Evolutionary conservation across 805 yeast species (phyloP).

Genomic region (Candida nitratophila): DNA sequence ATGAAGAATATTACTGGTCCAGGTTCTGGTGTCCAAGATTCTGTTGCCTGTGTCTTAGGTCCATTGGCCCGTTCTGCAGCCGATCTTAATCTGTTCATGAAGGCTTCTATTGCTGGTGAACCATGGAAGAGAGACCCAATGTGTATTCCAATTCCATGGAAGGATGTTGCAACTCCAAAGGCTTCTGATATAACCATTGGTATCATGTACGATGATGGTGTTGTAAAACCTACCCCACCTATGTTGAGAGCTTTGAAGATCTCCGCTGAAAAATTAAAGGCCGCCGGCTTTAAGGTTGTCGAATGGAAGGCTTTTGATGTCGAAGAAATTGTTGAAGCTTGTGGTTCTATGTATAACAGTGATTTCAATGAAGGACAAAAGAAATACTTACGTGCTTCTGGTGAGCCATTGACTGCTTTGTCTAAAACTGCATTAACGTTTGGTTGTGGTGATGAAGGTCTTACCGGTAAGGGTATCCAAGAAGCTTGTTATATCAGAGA

Average conservation of each 20-base stretch:
- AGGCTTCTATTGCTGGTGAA: slow-evolving; percentile 35
- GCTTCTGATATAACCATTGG: slow-evolving; percentile 37
- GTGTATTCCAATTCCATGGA: slow-evolving; percentile 45
- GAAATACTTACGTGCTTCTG: slow-evolving; percentile 42
- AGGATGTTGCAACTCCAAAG: slow-evolving; percentile 25
- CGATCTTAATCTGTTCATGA: slow-evolving; percentile 45
- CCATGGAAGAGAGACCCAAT: slow-evolving; percentile 53
- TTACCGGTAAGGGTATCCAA: slow-evolving; percentile 41
- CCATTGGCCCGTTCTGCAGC: slow-evolving; percentile 40
- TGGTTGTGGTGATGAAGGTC: slow-evolving; percentile 47
- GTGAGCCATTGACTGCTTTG: slow-evolving; percentile 58
- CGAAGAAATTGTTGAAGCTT: slow-evolving; percentile 48
- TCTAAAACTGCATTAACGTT: slow-evolving; percentile 44
- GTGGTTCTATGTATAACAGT: slow-evolving; percentile 42
- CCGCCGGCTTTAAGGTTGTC: slow-evolving; percentile 48
- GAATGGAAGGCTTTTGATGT: slow-evolving; percentile 49
- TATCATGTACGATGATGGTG: slow-evolving; percentile 39
- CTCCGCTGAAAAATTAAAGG: slow-evolving; percentile 42
- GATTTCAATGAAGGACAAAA: slow-evolving; percentile 55
- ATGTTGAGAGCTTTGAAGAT: slow-evolving; percentile 34
- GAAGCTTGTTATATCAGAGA: slow-evolving; percentile 44
- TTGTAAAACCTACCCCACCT: slow-evolving; percentile 46
- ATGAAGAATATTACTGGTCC: slow-evolving; percentile 27
- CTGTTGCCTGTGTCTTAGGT: slow-evolving; percentile 37
- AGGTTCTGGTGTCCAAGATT: slow-evolving; percentile 38